Percentiles rank a stretch among this genome's conserved stretches.
Conservation (phyloP, 163 green algal species). For the Coccomyxa subellipsoidea region DNA sequence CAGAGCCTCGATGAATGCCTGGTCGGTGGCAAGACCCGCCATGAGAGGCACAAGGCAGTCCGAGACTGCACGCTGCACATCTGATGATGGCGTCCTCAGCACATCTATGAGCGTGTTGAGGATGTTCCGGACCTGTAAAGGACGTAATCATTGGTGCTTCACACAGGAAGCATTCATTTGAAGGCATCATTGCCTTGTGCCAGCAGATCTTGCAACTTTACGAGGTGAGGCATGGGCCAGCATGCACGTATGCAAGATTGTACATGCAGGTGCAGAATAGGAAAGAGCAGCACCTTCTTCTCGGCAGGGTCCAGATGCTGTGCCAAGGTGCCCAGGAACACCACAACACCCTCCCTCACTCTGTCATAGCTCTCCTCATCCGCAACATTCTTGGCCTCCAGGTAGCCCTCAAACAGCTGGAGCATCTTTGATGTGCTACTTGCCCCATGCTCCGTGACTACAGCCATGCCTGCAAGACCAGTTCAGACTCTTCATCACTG, state of each 20-base stretch:
- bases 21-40: slow-evolving; percentile 52
- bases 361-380: slow-evolving; percentile 65
- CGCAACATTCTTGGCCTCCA: slow-evolving; percentile 41
- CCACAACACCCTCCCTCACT: slow-evolving; percentile 85
- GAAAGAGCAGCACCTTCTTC: slow-evolving; percentile 53
- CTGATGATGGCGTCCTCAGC: slow-evolving; percentile 86
- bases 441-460: slow-evolving; percentile 66
- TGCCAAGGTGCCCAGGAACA: slow-evolving; percentile 91
- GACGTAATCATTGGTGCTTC: background rate
- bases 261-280: background rate
- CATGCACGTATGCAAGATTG: background rate
- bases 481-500: too few species aligned
- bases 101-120: slow-evolving; percentile 81
- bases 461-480: slow-evolving; percentile 27
- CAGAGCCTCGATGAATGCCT: slow-evolving; percentile 54
- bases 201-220: too few species aligned
- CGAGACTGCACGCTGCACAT: slow-evolving; percentile 87
- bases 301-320: slow-evolving; percentile 78
- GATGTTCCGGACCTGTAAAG: slow-evolving; percentile 52
- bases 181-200: too few species aligned
- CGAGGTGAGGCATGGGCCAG: too few species aligned
- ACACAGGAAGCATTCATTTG: background rate
- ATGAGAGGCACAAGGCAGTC: slow-evolving; percentile 88
- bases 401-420: slow-evolving; percentile 83
- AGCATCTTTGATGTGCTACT: slow-evolving; percentile 57